phyloP scores from a whole-genome alignment of 306 rosid species.

The Gastrolobium villosum region DNA sequence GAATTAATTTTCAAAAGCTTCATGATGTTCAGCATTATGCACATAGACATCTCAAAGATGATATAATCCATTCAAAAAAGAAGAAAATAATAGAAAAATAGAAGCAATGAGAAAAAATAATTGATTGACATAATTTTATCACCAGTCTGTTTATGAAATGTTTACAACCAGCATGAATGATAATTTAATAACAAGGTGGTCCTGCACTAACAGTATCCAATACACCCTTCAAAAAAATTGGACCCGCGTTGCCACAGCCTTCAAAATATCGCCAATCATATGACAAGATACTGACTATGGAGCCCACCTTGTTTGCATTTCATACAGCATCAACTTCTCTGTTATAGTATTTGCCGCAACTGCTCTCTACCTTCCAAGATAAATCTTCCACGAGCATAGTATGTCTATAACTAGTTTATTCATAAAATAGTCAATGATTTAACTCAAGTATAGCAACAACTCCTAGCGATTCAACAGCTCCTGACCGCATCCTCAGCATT shows the following conservation, averaged over 20 bases:
- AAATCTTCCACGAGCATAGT: conserved; percentile 46
- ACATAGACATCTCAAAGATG: neutral
- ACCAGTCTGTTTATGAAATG: conserved; percentile 43
- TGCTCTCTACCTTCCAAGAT: conserved; percentile 47
- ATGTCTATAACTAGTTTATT: conserved; percentile 52
- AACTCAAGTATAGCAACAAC: conserved; percentile 58
- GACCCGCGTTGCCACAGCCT: conserved; percentile 47
- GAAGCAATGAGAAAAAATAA: neutral
- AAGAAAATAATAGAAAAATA: neutral
- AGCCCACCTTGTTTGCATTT: conserved; percentile 49
- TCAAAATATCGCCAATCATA: conserved; percentile 44
- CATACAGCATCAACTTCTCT: conserved; percentile 47
- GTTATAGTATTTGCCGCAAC: conserved; percentile 36
- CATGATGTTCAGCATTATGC: neutral
- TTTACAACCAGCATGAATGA: conserved; percentile 51
- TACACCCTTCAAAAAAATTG: conserved; percentile 38
- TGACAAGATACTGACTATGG: conserved; percentile 36
- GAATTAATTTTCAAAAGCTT: neutral
- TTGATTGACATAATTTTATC: conserved; percentile 39
- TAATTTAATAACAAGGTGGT: conserved; percentile 34
- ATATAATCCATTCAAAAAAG: neutral
- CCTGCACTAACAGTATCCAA: conserved; percentile 33
- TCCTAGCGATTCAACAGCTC: conserved; percentile 54
- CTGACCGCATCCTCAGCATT: conserved; percentile 45
- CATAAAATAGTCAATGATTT: conserved; percentile 49